Conservation (phyloP, 257 asterid genomes). For the Lantana camara region DNA sequence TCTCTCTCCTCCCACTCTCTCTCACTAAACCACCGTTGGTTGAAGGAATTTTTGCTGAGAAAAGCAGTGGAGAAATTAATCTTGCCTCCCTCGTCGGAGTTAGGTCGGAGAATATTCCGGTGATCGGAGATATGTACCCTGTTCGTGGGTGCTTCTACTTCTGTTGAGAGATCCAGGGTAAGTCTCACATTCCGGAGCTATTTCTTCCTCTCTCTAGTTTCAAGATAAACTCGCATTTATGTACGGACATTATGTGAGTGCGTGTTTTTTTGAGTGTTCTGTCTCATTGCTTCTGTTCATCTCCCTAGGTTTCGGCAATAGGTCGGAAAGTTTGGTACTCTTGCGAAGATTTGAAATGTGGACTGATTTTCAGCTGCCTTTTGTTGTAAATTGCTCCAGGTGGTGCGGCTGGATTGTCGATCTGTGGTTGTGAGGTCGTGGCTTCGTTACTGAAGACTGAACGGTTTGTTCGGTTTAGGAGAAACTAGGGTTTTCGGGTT, state of each 20-base stretch:
- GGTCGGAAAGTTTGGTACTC: slow-evolving; percentile 5
- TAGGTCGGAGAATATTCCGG: slow-evolving; percentile 26
- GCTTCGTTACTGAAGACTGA: slow-evolving; percentile 24
- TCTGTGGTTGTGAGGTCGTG: slow-evolving; percentile 38
- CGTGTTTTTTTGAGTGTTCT: slow-evolving; percentile 8
- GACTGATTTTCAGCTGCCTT: slow-evolving; percentile 47
- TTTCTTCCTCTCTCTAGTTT: slow-evolving; percentile 29
- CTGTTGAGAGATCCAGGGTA: slow-evolving; percentile 37
- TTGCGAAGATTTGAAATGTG: slow-evolving; percentile 28
- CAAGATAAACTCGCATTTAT: slow-evolving; percentile 12
- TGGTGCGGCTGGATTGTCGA: slow-evolving; percentile 42
- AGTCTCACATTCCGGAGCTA: slow-evolving; percentile 26
- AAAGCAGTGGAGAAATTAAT: background rate
- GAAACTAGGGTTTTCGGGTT: slow-evolving; percentile 46
- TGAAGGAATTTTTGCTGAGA: slow-evolving; percentile 28
- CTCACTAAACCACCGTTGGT: slow-evolving; percentile 44
- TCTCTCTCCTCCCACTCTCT: slow-evolving; percentile 26
- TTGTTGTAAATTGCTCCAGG: slow-evolving; percentile 30
- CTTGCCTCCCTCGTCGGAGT: slow-evolving; percentile 3
- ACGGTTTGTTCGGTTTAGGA: slow-evolving; percentile 22
- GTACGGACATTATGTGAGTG: slow-evolving; percentile 12
- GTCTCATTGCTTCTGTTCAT: too few species aligned
- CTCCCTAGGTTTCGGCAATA: background rate
- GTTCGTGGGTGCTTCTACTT: slow-evolving; percentile 23
- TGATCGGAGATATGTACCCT: slow-evolving; percentile 42